Conservation (phyloP, 2,329 filamentous ascomycete genomes). For the Keithomyces neogunnii region DNA sequence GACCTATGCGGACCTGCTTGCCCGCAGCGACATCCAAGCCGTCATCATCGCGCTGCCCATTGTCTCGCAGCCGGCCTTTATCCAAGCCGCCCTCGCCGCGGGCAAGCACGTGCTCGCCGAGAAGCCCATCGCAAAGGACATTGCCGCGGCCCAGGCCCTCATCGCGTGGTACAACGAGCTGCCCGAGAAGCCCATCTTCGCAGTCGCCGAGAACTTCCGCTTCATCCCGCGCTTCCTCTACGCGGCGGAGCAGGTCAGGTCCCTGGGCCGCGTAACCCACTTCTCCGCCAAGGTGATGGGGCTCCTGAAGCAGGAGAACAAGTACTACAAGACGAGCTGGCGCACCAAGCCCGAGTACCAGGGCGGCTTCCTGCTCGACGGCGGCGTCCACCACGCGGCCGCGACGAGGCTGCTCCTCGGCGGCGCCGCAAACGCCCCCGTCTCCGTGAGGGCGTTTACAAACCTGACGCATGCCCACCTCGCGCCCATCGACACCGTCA, state of each 20-base stretch:
- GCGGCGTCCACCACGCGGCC: constrained; percentile 65
- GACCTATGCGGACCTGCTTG: constrained; percentile 41
- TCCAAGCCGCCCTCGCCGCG: constrained; percentile 50
- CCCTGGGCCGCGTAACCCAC: constrained; percentile 27
- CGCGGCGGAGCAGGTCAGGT: constrained; percentile 34
- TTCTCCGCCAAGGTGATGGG: constrained; percentile 36
- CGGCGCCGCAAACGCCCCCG: constrained; percentile 32
- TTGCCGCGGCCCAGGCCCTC: constrained; percentile 33
- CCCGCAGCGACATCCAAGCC: constrained; percentile 43
- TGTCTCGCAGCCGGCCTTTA: constrained; percentile 46
- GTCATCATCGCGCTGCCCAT: constrained; percentile 58
- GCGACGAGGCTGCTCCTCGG: constrained; percentile 50
- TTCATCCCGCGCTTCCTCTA: constrained; percentile 48
- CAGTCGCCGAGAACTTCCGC: constrained; percentile 66
- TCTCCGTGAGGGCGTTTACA: constrained; percentile 45
- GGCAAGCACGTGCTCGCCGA: constrained; percentile 64
- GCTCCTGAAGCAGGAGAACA: constrained; percentile 27
- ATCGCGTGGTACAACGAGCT: constrained; percentile 25
- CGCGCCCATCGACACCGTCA: constrained; percentile 58
- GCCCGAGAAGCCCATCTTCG: constrained; percentile 32
- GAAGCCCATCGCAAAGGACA: constrained; percentile 58
- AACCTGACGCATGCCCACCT: constrained; percentile 46
- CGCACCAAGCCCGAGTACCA: constrained; percentile 62
- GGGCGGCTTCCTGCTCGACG: constrained; percentile 70
- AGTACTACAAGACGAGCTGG: constrained; percentile 49